A percentile compares a stretch with the other conserved stretches of the same genome.
Conservation (phyloP, 2,329 filamentous ascomycete species). For the Aspergillus japonicus region DNA sequence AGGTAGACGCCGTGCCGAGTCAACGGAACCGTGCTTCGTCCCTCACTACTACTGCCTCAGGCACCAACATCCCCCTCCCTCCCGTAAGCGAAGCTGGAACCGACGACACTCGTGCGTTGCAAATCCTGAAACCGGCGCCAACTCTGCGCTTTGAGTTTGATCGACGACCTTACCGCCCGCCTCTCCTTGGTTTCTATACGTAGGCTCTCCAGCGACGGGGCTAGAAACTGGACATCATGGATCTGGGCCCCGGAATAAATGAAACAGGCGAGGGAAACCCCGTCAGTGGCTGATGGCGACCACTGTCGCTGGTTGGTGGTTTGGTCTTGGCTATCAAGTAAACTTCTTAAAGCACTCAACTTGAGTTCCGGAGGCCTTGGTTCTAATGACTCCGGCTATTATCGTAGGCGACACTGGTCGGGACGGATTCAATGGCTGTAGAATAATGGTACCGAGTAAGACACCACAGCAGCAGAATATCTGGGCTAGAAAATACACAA, state of each 20-base stretch:
- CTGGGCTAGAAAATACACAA: neutral
- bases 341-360: neutral
- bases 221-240: neutral
- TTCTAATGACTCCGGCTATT: neutral
- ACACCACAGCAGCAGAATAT: neutral
- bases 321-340: neutral
- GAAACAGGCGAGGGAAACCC: constrained; percentile 6
- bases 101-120: neutral
- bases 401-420: neutral
- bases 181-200: constrained; percentile 1
- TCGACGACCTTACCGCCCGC: constrained; percentile 8
- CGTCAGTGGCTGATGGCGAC: neutral
- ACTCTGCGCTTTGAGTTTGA: constrained; percentile 4
- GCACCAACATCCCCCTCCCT: neutral
- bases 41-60: neutral
- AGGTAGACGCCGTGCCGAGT: neutral
- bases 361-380: constrained; percentile 3
- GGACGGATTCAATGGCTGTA: neutral
- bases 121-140: constrained; percentile 4
- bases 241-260: constrained; percentile 6
- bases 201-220: neutral
- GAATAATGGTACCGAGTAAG: neutral
- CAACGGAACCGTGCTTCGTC: too few relatives aligned
- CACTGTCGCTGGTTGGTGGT: neutral
- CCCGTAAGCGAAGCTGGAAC: neutral